Base-by-base conservation (phyloP, 1,284 basidiomycete genomes). In the Schizophyllum amplum region DNA sequence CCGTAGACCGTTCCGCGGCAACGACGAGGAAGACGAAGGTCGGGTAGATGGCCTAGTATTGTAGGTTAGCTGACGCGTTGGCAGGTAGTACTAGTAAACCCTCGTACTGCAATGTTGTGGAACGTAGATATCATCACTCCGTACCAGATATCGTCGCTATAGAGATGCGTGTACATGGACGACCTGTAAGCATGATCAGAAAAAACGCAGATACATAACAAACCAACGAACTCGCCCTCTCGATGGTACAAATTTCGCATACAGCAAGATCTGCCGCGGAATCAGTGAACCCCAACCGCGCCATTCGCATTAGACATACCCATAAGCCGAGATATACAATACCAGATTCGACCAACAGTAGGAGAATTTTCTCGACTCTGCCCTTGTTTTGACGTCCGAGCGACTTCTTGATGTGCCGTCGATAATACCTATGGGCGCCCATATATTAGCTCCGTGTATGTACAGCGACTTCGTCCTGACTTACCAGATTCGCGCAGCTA, bases 21-120 rank as follows among this genome's bases (percentile, higher is more conserved):
- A 61, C 60, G 58, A 61, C 59, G 52, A 56, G 57, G 23, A 61
- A 58, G 4, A 61, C 58, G 17, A 59, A 55, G 5, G 60, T 61
- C 1, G 60, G 58, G 24, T 61, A 61, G 15, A 61, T 51, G n/a
- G 57, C 59, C 59, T 60, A 15, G 4, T 4, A 23, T 4, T 24
- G n/a, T n/a, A 42, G 33, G 3, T 3, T 9, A 9, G 33, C 13
- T 42, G 33, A 9, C 13, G 17, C 13, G 6, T 21, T 22, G 4
- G 17, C 13, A n/a, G 25, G 2, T n/a, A 5, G 11, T 22, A 17
- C 24, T 20, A 20, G 21, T 50, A 22, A n/a, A 24, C 59, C 3
- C 11, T 9, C 33, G 4, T 4, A 42, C 33, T 9, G 33, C 33
- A 9, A 42, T 42, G 17, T 42, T 42, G 17, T 42, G 33, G 13